Percentiles rank a stretch among this genome's conserved stretches.
These are phyloP conservation scores for Maudiozyma pseudohumilis DNA, from an alignment of 805 yeast genomes.

Conservation along the genomic window DNA sequence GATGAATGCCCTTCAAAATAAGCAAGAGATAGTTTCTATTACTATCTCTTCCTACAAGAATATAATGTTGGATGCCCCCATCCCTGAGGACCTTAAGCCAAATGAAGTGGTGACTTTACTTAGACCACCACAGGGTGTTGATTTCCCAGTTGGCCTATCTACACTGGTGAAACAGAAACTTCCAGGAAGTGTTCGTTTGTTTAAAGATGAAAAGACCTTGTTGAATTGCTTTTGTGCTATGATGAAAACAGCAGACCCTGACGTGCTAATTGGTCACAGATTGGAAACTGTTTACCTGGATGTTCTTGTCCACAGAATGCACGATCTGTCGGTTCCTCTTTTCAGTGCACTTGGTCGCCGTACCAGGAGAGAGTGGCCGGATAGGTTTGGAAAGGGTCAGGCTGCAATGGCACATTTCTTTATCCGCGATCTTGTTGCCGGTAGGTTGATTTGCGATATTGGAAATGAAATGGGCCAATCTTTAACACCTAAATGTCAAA, in stretches of 20 bases:
- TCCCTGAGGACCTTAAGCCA: slow-evolving; percentile 51
- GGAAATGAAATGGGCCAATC: slow-evolving; percentile 94
- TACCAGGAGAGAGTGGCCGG: slow-evolving; percentile 69
- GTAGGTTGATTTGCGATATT: slow-evolving; percentile 84
- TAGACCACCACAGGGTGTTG: slow-evolving; percentile 59
- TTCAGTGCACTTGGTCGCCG: slow-evolving; percentile 84
- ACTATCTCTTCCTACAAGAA: slow-evolving; percentile 63
- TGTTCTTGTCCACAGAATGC: slow-evolving; percentile 71
- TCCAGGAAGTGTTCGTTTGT: slow-evolving; percentile 38
- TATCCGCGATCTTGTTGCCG: slow-evolving; percentile 65
- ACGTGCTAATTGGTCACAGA: slow-evolving; percentile 79
- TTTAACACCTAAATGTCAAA: slow-evolving; percentile 80
- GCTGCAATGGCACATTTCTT: slow-evolving; percentile 43
- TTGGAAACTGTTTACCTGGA: slow-evolving; percentile 72
- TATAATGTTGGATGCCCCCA: slow-evolving; percentile 67
- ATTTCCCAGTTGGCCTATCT: slow-evolving; percentile 69
- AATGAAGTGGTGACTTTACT: slow-evolving; percentile 59
- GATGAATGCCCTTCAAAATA: slow-evolving; percentile 61
- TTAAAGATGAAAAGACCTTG: slow-evolving; percentile 65
- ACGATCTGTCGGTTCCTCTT: slow-evolving; percentile 57
- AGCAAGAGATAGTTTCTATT: slow-evolving; percentile 81
- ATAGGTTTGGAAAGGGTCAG: slow-evolving; percentile 47
- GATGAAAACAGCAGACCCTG: slow-evolving; percentile 78
- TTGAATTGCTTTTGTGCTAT: slow-evolving; percentile 65
- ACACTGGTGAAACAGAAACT: slow-evolving; percentile 47